A percentile compares a stretch with the other conserved stretches of the same genome.
Conservation (phyloP, 2,329 filamentous ascomycete genomes). For the Periconia sp. region DNA sequence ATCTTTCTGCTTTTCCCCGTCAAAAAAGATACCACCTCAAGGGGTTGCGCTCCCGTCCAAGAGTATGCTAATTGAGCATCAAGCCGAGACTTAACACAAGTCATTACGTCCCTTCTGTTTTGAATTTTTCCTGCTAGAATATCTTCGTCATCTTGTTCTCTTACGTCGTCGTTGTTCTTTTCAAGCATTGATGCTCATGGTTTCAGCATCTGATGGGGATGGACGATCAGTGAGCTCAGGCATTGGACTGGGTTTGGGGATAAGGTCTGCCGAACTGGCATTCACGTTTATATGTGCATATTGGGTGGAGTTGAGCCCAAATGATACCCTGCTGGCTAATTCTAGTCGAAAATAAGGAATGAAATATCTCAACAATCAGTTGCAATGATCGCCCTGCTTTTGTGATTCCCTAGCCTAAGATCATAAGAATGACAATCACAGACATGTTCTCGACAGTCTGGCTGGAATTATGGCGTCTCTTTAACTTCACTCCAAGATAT, state of each 20-base stretch:
- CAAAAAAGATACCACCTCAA: no score
- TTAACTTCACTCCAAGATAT: no score
- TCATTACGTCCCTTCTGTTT: not conserved
- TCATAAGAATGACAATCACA: no score
- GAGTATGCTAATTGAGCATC: no score
- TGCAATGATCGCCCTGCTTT: no score
- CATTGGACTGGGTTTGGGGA: constrained; percentile 1
- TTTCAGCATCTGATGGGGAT: not conserved
- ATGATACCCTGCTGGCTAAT: constrained; percentile 14
- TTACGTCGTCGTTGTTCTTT: not conserved
- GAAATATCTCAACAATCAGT: not conserved
- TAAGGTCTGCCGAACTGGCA: not conserved
- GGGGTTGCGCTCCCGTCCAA: no score
- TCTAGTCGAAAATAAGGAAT: constrained; percentile 10
- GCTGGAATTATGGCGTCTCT: no score
- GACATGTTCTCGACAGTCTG: no score
- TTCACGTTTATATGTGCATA: constrained; percentile 10
- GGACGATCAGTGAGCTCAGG: not conserved
- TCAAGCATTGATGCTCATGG: constrained; percentile 5
- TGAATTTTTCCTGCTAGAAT: not conserved
- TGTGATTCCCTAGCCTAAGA: no score
- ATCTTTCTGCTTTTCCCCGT: not conserved
- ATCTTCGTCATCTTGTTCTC: not conserved
- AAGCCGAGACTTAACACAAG: no score
- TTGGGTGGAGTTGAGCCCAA: constrained; percentile 11